Base-by-base conservation (phyloP, 352 stramenopile genomes). In the Phytophthora capsici region DNA sequence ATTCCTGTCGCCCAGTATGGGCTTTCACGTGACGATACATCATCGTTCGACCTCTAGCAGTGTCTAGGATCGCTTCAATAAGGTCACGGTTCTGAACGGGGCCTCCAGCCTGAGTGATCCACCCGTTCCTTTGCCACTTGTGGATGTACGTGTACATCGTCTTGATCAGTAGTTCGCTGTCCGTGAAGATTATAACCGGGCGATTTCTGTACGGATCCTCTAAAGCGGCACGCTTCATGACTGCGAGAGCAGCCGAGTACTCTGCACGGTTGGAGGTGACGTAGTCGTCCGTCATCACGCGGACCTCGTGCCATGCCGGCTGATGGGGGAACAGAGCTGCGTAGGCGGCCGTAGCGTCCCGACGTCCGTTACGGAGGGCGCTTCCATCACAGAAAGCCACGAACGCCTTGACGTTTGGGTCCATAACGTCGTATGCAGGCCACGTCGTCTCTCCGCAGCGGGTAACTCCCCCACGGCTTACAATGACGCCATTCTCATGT, bases 331-430 rank as follows among this genome's bases (percentile, higher is more conserved):
- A 89, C 36, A 89, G 70, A 17, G 80, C 89, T 14, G 78, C 82
- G 47, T 78, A 89, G 0, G 76, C 80, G 0, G 74, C 80, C n/a
- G 73, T 67, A 38, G 73, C 84, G 6, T 70, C 68, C 3, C 57
- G 57, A 3, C 43, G 52, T 9, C 80, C 80, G 43, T 91, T 89
- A 37, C 82, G 64, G 3, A 89, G 67, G 2, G 80, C 80, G 41
- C 76, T 87, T 1, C 78, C 80, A 50, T 88, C 82, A 45, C 82
- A 91, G 47, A 89, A 89, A 1, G 77, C 78, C n/a, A 89, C 78
- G 7, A 89, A 66, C n/a, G 78, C 71, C 0, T 56, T 23, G 12
- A n/a, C 46, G 20, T 76, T 57, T 0, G 75, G 48, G 20, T 84
- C 55, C 44, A 75, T 71, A 1, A 77, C 79, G 38, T 89, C 59